Evolutionary conservation across 306 rosid species (phyloP), one percentile per base, ranked within the genome.

Genomic region (Sechiopsis laciniata): DNA sequence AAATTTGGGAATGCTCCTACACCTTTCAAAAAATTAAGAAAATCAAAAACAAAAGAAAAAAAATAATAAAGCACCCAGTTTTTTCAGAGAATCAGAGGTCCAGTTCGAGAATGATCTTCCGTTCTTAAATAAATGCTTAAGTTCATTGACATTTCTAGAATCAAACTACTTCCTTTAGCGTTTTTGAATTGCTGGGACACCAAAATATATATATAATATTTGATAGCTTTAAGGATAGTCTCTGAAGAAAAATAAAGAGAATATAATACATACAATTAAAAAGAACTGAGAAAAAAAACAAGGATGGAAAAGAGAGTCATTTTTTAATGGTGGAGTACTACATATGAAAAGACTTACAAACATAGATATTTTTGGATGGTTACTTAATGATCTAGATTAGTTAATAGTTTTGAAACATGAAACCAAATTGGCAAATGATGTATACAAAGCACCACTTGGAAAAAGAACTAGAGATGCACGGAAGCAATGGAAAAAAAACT

Each of bases 71-170:
- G n/a, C n/a, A n/a, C n/a, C n/a, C n/a, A n/a, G n/a, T n/a, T n/a
- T n/a, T n/a, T n/a, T n/a, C n/a, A n/a, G n/a, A n/a, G n/a, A n/a
- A n/a, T n/a, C n/a, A n/a, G n/a, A n/a, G n/a, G n/a, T n/a, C n/a
- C n/a, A n/a, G n/a, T n/a, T n/a, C n/a, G n/a, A n/a, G n/a, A n/a
- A n/a, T n/a, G n/a, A n/a, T n/a, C n/a, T n/a, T n/a, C n/a, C n/a
- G n/a, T n/a, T n/a, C n/a, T n/a, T n/a, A n/a, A n/a, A n/a, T n/a
- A n/a, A n/a, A 66, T 66, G 71, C 71, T 65, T 0, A 42, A 42
- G 54, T 65, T 65, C 29, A 11, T 65, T 10, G 70, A 17, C 16
- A 7, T 12, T 65, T 42, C 71, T 65, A 64, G 71, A 17, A 64
- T 46, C 11, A 22, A 20, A 68, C 73, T 7, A 16, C 42, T 68